phyloP scores from a whole-genome alignment of 768 basidiomycete genomes.

The Lactarius deliciosus region DNA sequence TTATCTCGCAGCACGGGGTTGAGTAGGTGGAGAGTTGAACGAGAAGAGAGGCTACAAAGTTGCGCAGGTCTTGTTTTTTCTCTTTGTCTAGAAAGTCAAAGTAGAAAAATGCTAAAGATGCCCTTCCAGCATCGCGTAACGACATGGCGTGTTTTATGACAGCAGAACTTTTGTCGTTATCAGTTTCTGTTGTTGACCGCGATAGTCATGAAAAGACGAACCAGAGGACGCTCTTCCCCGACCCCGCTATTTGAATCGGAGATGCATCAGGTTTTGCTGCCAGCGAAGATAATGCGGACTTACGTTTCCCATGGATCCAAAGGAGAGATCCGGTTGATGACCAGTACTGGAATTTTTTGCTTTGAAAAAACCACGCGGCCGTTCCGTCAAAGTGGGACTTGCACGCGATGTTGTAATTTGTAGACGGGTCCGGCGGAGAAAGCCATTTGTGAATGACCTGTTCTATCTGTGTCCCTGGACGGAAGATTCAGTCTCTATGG shows the following conservation, averaged over 20 bases:
- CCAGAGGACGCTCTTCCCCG: background rate
- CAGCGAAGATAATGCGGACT: too few species aligned
- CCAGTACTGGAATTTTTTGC: background rate
- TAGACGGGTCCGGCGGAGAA: background rate
- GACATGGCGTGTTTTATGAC: background rate
- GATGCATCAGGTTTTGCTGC: too few species aligned
- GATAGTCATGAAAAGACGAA: background rate
- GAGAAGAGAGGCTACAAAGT: background rate
- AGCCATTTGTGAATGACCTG: background rate
- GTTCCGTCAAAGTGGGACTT: background rate
- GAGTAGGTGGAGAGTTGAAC: background rate
- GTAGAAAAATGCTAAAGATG: background rate
- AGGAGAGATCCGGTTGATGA: background rate
- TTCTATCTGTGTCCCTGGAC: background rate
- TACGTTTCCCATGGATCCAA: background rate
- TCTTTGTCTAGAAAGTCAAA: background rate
- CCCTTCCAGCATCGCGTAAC: background rate
- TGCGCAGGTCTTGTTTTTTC: background rate
- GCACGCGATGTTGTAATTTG: background rate
- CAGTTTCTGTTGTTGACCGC: fast-evolving
- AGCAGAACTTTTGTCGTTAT: background rate
- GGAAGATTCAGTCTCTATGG: background rate
- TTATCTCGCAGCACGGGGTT: background rate
- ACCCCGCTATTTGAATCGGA: background rate
- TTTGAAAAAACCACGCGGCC: background rate